phyloP scores from a whole-genome alignment of 768 basidiomycete genomes.

The Amanita subjunquillea region DNA sequence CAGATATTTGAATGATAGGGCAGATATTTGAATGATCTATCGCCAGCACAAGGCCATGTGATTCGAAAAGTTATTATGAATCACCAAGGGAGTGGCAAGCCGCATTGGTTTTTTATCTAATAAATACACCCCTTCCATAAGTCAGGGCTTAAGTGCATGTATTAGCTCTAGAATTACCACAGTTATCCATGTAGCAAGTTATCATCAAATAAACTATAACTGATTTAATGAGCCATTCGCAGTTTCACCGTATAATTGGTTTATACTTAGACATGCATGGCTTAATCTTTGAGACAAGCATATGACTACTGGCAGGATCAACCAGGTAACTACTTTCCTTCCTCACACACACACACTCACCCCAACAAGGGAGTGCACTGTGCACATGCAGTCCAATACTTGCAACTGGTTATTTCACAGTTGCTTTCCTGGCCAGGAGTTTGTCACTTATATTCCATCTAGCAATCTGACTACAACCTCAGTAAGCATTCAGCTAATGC shows the following conservation, averaged over 20 bases:
- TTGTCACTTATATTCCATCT: not conserved
- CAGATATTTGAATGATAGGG: slow-evolving; percentile 59
- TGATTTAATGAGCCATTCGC: slow-evolving; percentile 79
- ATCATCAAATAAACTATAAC: slow-evolving; percentile 77
- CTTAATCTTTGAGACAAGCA: slow-evolving; percentile 81
- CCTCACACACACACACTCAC: not conserved
- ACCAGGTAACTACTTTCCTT: slow-evolving; percentile 63
- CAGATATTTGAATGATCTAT: slow-evolving; percentile 55
- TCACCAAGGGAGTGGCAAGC: slow-evolving; percentile 57
- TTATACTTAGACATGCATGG: slow-evolving; percentile 78
- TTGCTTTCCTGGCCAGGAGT: not conserved
- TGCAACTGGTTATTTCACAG: not conserved
- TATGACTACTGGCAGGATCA: slow-evolving; percentile 81
- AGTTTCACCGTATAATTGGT: slow-evolving; percentile 67
- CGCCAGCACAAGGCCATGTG: slow-evolving; percentile 63
- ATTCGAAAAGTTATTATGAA: slow-evolving; percentile 71
- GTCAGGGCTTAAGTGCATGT: slow-evolving; percentile 63
- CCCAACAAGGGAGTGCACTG: not conserved
- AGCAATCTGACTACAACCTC: not conserved
- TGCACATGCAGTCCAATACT: slow-evolving; percentile 9
- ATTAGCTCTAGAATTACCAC: slow-evolving; percentile 74
- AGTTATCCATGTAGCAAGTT: slow-evolving; percentile 70
- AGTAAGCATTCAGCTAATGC: not conserved
- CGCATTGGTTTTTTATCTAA: slow-evolving; percentile 67
- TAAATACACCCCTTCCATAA: slow-evolving; percentile 66